Evolutionary conservation across 2,329 filamentous ascomycete species (phyloP).

Genomic region (Nothophaeocryptopus gaeumannii): DNA sequence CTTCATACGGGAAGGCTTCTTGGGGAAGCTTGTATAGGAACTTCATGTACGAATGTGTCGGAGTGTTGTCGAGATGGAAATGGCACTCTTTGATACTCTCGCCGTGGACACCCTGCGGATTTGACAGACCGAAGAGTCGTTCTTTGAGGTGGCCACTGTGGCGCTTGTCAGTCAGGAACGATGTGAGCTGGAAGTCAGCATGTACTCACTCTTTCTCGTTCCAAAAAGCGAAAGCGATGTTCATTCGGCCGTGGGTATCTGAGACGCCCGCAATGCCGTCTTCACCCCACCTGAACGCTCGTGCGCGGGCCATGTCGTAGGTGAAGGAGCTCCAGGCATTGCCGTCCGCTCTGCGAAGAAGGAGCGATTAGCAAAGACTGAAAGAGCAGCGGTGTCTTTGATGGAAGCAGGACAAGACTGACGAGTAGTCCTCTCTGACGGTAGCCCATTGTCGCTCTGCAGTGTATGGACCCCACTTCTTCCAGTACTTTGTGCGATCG

Average conservation of each 20-base stretch:
- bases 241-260: constrained; percentile 87
- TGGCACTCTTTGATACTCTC: constrained; percentile 96
- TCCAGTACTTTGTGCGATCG: constrained; percentile 87
- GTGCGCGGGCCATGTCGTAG: constrained; percentile 84
- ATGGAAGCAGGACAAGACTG: constrained; percentile 37
- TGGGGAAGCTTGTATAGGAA: constrained; percentile 97
- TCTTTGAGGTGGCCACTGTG: constrained; percentile 86
- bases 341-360: constrained; percentile 64
- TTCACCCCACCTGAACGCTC: constrained; percentile 92
- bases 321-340: constrained; percentile 98
- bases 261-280: constrained; percentile 94
- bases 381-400: neutral
- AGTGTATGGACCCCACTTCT: constrained; percentile 95
- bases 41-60: constrained; percentile 96
- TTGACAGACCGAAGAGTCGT: constrained; percentile 88
- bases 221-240: constrained; percentile 96
- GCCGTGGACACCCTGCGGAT: constrained; percentile 94
- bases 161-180: constrained; percentile 39
- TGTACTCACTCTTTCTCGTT: constrained; percentile 82
- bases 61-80: constrained; percentile 94
- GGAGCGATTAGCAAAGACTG: constrained; percentile 5
- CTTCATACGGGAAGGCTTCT: constrained; percentile 84
- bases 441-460: constrained; percentile 95
- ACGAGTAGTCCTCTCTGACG: constrained; percentile 71
- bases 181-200: neutral